Conservation (phyloP, 305 asterid species). For the Lippia alba region DNA sequence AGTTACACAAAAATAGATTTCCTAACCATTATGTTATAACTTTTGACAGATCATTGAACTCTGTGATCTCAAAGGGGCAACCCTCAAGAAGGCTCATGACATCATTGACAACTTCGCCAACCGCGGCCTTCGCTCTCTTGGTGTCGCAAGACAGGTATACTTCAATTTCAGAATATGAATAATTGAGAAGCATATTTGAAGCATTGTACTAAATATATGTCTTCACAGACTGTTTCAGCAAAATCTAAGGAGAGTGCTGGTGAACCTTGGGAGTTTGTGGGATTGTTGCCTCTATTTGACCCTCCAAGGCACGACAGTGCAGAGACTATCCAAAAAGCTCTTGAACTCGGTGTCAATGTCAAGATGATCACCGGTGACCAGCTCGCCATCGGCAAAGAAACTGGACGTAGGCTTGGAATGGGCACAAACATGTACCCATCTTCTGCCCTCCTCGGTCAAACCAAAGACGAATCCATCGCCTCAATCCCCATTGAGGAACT, state of each 20-base stretch:
- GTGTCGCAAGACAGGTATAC: slow-evolving; percentile 69
- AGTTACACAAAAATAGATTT: not conserved
- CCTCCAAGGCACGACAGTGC: slow-evolving; percentile 84
- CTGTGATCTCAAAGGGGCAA: slow-evolving; percentile 64
- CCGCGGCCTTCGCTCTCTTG: slow-evolving; percentile 88
- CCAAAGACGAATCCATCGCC: slow-evolving; percentile 56
- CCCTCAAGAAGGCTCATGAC: slow-evolving; percentile 54
- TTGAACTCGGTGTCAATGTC: slow-evolving; percentile 69
- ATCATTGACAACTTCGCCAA: slow-evolving; percentile 72
- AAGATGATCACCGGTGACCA: slow-evolving; percentile 85
- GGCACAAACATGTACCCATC: slow-evolving; percentile 81
- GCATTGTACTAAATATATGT: slow-evolving; percentile 1
- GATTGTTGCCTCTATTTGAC: slow-evolving; percentile 66
- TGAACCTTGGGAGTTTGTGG: slow-evolving; percentile 67
- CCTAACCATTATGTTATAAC: not conserved
- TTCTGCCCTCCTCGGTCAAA: slow-evolving; percentile 66
- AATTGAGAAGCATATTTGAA: not conserved
- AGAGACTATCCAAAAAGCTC: slow-evolving; percentile 65
- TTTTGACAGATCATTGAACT: slow-evolving; percentile 72
- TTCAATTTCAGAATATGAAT: not conserved
- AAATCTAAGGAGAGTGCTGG: slow-evolving; percentile 57
- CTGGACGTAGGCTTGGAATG: slow-evolving; percentile 75
- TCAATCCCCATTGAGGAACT: slow-evolving; percentile 64
- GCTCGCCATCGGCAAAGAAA: slow-evolving; percentile 75
- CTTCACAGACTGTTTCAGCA: slow-evolving; percentile 55